Evolutionary conservation across 2,329 filamentous ascomycete genomes (phyloP), one percentile per base, ranked within the genome.

Genomic region (Aurifilum marmelostoma): DNA sequence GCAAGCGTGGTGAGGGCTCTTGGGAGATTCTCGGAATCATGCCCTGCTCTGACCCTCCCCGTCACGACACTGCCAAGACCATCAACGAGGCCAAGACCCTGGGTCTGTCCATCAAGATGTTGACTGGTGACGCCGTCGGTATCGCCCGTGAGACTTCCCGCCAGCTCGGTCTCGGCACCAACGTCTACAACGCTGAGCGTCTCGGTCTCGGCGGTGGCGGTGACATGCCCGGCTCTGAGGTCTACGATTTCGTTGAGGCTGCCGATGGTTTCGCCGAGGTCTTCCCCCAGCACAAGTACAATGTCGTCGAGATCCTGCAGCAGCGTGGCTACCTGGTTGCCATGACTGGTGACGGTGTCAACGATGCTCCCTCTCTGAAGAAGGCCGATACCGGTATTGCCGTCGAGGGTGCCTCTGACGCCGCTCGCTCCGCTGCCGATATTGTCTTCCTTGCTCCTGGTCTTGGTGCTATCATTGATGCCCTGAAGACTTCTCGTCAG

Each of bases 321-420:
- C 91, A 95, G 84, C 92, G 93, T 88, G 93, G 93, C 74, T 94
- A 97, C 82, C 88, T 97, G 54, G 93, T 97, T 82, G 94, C 93
- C 79, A 97, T 97, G 94, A 97, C 93, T 82, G 93, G 93, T 86
- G 94, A 97, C 75, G 93, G 93, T 87, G 93, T 97, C 83, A 97
- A 97, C 83, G 93, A 97, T 81, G 93, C 93, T 73, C 92, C 93
- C 73, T 97, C 93, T 39, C 85, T 97, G 78, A 97, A 97, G 85
- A 97, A 94, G 85, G 93, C 93, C n/a, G 93, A 97, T 83, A 97
- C 93, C 76, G 94, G 94, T 86, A 97, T 97, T 83, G 94, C 94
- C 73, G 93, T 97, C 76, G 92, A 97, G 84, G 93, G 93, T 84
- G 90, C 94, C 72, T 96, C 93, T 37, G 94, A 97, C 79, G 94